Evolutionary conservation across 2,329 filamentous ascomycete genomes (phyloP), one percentile per base, ranked within the genome.

Genomic region (Colletotrichum horii): DNA sequence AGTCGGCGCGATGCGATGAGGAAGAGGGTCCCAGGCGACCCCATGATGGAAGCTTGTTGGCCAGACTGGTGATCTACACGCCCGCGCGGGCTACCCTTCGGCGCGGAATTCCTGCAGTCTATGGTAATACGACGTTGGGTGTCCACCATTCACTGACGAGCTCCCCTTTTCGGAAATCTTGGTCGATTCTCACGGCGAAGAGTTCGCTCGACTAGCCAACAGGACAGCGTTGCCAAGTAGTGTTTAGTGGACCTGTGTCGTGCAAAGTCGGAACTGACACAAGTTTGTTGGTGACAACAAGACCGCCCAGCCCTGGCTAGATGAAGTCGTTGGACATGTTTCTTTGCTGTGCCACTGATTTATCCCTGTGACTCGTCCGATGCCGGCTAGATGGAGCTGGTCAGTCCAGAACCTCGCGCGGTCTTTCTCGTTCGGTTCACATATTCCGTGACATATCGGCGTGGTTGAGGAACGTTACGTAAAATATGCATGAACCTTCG

Each of bases 201-300:
- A 22, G 22, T 52, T 67, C 16, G 62, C 64, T 28, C 62, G 62
- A 30, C 32, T 2, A 34, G 48, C 70, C 70, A 72, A 61, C 70
- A n/a, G 16, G n/a, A 34, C 48, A n/a, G 24, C 26, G 34, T 24
- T 52, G 62, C 70, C 70, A 72, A 72, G 70, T 72, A 16, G 19
- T 24, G 34, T 11, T 12, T 12, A 58, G 70, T 72, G 70, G 70
- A 61, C 24, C 70, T 26, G 15, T 55, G 34, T 60, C 70, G 70
- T 2, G 70, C 70, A 67, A 67, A 72, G n/a, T 67, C 70, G 62
- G 70, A 56, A 43, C 24, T 24, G 69, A 30, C 69, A 72, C 19
- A 48, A 14, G 15, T 12, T 16, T 61, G 9, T 26, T 48, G 48
- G 34, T 30, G 66, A 60, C 12, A 71, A 12, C 43, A 60, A 43